Base-by-base conservation (phyloP, 2,329 filamentous ascomycete species). In the Ilyonectria robusta region DNA sequence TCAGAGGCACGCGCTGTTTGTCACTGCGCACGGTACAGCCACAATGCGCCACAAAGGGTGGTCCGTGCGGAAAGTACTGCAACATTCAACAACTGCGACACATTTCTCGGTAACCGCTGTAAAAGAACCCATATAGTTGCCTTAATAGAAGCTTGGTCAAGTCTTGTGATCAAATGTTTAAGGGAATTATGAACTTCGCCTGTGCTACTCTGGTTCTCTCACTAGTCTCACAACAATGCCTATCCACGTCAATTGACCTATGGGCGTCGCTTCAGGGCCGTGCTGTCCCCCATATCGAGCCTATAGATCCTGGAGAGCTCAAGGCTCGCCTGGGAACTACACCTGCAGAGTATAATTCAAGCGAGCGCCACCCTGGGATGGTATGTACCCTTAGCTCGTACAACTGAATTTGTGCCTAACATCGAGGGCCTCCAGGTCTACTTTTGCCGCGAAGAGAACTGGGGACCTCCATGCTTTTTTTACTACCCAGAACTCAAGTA, bases 391-490 rank as follows among this genome's bases (percentile, higher is more conserved):
- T 3, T 31, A 8, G 21, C 21, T 21, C 21, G 21, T 21, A 21
- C 21, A 21, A 21, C 21, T 21, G 21, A 21, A 21, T 21, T 21
- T 21, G 21, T 21, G 21, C 21, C 21, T 21, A 21, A 21, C 21
- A 21, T 21, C 21, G 21, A 21, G 21, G 21, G 21, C 21, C 35
- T 11, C 10, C 11, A 76, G 74, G 67, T 76, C 19, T 76, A 76
- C 66, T 75, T 76, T 47, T 76, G 74, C 40, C 66, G 55, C 13
- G 74, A 70, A 5, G 71, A 75, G 60, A 75, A 76, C 54, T 76
- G 72, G 71, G 68, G 70, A 21, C 59, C 67, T 9, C 67, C 70
- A 19, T 76, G 74, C 66, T 76, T 68, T 47, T 62, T 59, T n/a
- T 74, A 75, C 50, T 60, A 62, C 8, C 71, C 70, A 10, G 53